A percentile compares a stretch with the other conserved stretches of the same genome.
Conservation (phyloP, 805 yeast species). For the Ogataea saltuana region DNA sequence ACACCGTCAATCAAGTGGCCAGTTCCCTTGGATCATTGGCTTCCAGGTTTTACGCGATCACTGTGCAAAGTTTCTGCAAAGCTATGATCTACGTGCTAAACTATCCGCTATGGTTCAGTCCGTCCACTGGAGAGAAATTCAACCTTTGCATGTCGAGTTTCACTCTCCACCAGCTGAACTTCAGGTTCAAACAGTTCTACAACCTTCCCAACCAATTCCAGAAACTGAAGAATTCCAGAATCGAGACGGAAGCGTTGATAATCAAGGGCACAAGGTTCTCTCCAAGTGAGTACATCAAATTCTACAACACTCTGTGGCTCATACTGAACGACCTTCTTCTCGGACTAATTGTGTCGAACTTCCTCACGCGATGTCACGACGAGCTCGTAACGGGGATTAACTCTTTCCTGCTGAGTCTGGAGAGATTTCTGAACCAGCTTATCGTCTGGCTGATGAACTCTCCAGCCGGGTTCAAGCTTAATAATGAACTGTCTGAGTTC, state of each 20-base stretch:
- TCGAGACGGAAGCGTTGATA: constrained; percentile 43
- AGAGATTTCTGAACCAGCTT: constrained; percentile 36
- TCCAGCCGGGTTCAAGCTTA: constrained; percentile 93
- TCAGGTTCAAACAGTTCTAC: constrained; percentile 72
- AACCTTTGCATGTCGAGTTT: constrained; percentile 34
- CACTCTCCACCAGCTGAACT: constrained; percentile 75
- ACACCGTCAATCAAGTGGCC: not conserved
- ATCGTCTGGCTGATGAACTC: constrained; percentile 79
- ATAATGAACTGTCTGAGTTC: constrained; percentile 80
- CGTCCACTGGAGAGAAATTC: constrained; percentile 9
- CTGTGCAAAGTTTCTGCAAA: constrained; percentile 14
- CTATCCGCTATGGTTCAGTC: constrained; percentile 16
- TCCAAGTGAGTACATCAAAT: constrained; percentile 64
- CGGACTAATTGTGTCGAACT: constrained; percentile 61
- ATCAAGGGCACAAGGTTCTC: constrained; percentile 40
- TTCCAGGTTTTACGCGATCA: constrained; percentile 10
- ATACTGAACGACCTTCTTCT: constrained; percentile 77
- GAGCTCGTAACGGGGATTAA: constrained; percentile 12
- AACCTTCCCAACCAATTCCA: constrained; percentile 79
- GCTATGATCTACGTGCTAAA: constrained; percentile 14
- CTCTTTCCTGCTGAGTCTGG: constrained; percentile 35
- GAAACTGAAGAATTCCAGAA: constrained; percentile 41
- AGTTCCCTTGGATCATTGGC: constrained; percentile 6
- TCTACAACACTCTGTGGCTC: constrained; percentile 88
- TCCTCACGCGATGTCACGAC: constrained; percentile 34